phyloP scores from a whole-genome alignment of 345 rosid species.

The Bruguiera sexangula region DNA sequence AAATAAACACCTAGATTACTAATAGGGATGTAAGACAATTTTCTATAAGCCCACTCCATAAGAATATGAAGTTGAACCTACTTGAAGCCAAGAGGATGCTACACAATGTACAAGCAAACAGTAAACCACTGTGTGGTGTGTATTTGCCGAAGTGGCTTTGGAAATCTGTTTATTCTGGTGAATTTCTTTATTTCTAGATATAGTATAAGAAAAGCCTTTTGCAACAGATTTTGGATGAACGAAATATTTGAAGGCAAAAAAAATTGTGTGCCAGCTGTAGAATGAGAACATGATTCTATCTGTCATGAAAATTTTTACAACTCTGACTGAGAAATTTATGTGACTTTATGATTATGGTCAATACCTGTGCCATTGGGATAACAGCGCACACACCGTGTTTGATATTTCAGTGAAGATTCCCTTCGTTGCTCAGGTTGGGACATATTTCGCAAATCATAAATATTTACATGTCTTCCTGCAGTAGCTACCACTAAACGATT shows the following conservation, averaged over 20 bases:
- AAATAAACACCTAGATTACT: too few relatives aligned
- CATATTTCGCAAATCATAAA: slow-evolving; percentile 89
- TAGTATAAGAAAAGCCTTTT: background rate
- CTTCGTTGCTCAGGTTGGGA: slow-evolving; percentile 94
- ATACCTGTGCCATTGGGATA: slow-evolving; percentile 95
- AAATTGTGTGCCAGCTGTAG: background rate
- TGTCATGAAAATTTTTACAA: background rate
- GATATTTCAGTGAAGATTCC: slow-evolving; percentile 93
- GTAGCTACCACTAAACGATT: slow-evolving; percentile 90
- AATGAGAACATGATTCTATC: background rate
- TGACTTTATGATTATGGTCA: background rate
- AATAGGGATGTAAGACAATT: too few relatives aligned
- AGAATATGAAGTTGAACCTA: too few relatives aligned
- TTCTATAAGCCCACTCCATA: too few relatives aligned
- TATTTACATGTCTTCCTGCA: slow-evolving; percentile 93
- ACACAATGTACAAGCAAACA: too few relatives aligned
- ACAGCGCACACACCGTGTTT: slow-evolving; percentile 89
- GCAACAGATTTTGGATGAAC: background rate
- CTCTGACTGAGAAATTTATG: background rate
- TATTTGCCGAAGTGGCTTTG: background rate
- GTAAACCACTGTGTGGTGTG: too few relatives aligned
- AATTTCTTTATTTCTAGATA: background rate
- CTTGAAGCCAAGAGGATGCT: too few relatives aligned
- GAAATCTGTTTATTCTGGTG: background rate
- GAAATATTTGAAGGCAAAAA: too few relatives aligned